These are phyloP conservation scores for Verticillium albo-atrum DNA, from an alignment of 2,329 filamentous ascomycete species.

Conservation along the genomic window DNA sequence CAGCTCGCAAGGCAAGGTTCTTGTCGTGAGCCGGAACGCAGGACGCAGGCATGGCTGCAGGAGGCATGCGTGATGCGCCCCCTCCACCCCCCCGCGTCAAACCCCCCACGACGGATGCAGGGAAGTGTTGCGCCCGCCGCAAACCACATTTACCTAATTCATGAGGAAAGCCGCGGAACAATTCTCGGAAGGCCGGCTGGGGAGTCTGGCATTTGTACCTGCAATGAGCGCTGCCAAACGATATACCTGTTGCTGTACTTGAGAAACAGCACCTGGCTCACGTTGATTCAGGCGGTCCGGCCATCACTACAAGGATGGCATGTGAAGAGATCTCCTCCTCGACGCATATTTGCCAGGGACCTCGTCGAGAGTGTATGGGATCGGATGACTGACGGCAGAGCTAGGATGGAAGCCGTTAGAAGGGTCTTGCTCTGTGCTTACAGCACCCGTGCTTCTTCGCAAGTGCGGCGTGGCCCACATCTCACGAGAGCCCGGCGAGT, in stretches of 20 bases:
- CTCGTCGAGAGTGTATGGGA: not conserved
- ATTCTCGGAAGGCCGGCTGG: not conserved
- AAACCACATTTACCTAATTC: not conserved
- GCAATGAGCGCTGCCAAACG: no score
- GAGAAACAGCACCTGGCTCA: no score
- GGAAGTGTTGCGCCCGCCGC: not conserved
- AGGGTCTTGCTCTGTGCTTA: not conserved
- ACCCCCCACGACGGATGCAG: not conserved
- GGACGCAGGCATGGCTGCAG: not conserved
- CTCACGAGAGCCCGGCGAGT: not conserved
- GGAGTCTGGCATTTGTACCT: not conserved
- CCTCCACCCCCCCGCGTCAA: not conserved
- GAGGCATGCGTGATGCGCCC: not conserved
- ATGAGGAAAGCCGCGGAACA: not conserved
- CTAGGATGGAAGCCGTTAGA: not conserved
- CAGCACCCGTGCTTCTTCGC: not conserved
- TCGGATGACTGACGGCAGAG: not conserved
- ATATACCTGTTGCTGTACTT: no score
- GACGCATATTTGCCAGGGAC: not conserved
- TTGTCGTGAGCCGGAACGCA: not conserved
- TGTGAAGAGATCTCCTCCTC: not conserved
- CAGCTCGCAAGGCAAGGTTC: not conserved
- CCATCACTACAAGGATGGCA: not conserved
- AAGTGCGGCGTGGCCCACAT: not conserved
- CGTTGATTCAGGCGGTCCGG: not conserved